phyloP scores from a whole-genome alignment of 208 protist genomes.

The Novymonas esmeraldas region DNA sequence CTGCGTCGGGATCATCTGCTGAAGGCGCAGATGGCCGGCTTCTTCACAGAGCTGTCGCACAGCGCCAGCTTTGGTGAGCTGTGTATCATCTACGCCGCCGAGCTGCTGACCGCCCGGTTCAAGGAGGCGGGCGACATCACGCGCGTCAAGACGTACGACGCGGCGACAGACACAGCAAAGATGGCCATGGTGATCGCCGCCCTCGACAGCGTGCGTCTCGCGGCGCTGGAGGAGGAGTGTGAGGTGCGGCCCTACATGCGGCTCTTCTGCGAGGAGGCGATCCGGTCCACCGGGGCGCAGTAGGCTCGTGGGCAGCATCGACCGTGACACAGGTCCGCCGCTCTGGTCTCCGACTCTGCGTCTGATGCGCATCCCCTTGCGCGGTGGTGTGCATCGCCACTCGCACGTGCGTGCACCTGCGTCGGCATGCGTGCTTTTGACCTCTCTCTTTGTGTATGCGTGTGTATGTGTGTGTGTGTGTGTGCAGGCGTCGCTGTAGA shows the following conservation, averaged over 20 bases:
- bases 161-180: slow-evolving; percentile 49
- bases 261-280: slow-evolving; percentile 77
- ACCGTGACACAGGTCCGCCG: no score
- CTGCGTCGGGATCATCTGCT: slow-evolving; percentile 42
- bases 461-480: not conserved
- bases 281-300: slow-evolving; percentile 63
- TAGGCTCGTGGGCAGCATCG: not conserved
- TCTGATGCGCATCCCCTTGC: no score
- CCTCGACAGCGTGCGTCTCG: slow-evolving; percentile 60
- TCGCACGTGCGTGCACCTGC: no score
- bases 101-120: slow-evolving; percentile 37
- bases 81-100: slow-evolving; percentile 51
- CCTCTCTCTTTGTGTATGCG: not conserved
- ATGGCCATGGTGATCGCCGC: slow-evolving; percentile 57
- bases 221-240: slow-evolving; percentile 64
- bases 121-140: slow-evolving; percentile 40
- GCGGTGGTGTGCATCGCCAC: no score
- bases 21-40: slow-evolving; percentile 52
- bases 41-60: slow-evolving; percentile 67
- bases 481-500: not conserved
- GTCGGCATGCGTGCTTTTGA: not conserved
- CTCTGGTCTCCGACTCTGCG: no score
- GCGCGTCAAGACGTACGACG: slow-evolving; percentile 56
- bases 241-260: slow-evolving; percentile 62
- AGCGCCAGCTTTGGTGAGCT: slow-evolving; percentile 74